phyloP scores from a whole-genome alignment of 441 rosid genomes.

The Hura crepitans region DNA sequence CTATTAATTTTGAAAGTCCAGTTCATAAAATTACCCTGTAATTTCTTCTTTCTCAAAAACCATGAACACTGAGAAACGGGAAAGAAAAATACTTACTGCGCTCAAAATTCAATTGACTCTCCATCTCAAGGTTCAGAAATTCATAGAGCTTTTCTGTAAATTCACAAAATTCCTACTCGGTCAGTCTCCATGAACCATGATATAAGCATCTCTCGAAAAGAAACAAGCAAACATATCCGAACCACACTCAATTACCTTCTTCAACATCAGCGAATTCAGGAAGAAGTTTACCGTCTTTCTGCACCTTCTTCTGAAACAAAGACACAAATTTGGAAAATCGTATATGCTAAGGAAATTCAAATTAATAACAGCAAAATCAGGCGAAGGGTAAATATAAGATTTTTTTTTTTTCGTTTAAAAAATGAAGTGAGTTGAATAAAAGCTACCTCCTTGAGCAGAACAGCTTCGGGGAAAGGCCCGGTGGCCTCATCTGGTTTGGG shows the following conservation, averaged over 20 bases:
- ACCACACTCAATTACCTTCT: conserved; percentile 47
- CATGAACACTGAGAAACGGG: not conserved
- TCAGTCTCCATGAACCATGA: not conserved
- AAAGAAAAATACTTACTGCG: conserved; percentile 45
- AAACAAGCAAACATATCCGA: not conserved
- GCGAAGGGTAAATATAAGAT: not conserved
- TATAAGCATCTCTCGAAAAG: not conserved
- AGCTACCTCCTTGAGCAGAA: conserved; percentile 70
- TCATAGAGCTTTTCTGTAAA: conserved; percentile 71
- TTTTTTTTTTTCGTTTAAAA: not conserved
- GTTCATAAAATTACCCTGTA: not conserved
- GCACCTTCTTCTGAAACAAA: conserved; percentile 64
- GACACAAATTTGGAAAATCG: conserved; percentile 7
- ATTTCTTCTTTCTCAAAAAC: not conserved
- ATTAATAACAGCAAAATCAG: not conserved
- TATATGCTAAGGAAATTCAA: not conserved
- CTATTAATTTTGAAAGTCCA: not conserved
- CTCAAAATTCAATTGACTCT: conserved; percentile 58
- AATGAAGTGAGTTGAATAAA: not conserved
- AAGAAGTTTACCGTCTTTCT: conserved; percentile 61
- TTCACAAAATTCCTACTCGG: conserved; percentile 4
- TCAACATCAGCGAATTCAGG: conserved; percentile 85
- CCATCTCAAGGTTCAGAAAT: conserved; percentile 67
- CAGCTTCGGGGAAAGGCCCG: conserved; percentile 81
- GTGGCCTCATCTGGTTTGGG: conserved; percentile 55